Evolutionary conservation across 2,329 filamentous ascomycete species (phyloP), one percentile per base, ranked within the genome.

Genomic region (Xylariaceae sp.): DNA sequence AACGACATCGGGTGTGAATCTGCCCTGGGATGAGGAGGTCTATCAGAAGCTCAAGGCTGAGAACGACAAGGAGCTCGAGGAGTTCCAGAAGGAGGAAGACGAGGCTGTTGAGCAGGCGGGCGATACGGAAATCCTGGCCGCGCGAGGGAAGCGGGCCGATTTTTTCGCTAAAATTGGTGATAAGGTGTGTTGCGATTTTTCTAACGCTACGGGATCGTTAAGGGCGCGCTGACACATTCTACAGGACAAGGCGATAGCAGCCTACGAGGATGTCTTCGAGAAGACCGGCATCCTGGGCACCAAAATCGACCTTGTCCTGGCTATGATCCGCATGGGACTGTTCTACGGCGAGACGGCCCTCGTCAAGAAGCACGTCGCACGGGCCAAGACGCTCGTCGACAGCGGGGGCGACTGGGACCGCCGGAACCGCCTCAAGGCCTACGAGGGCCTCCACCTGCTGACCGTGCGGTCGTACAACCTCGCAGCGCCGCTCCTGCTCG

Each of bases 381-480:
- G 93, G 43, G 93, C 93, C 66, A 91, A 90, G 77, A 84, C 89
- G 2, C 82, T 99, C 48, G 93, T 99, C 32, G 95, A 99, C 72
- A 89, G 89, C 64, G 95, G 95, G 65, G 95, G 95, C 74, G 95
- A 99, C 76, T 99, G 95, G 95, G 95, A 99, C 74, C 90, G 95
- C 63, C 89, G 95, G 74, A 99, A 99, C 81, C 89, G 95, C 59
- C 86, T 99, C 70, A 99, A 99, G 88, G 95, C 95, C 65, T 99
- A 99, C 82, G 92, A 96, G 73, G 95, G 95, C 60, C 83, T 99
- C 53, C 89, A 98, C 73, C 85, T 96, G 55, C 87, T 99, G 65
- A 98, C 93, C 20, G 86, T 95, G 64, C 92, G 95, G 66, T 93
- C 92, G 59, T 92, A 98, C 81, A 90, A 88, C 74, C 81, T 91